Evolutionary conservation across 441 rosid species (phyloP).

Genomic region (Mallotus repandus): DNA sequence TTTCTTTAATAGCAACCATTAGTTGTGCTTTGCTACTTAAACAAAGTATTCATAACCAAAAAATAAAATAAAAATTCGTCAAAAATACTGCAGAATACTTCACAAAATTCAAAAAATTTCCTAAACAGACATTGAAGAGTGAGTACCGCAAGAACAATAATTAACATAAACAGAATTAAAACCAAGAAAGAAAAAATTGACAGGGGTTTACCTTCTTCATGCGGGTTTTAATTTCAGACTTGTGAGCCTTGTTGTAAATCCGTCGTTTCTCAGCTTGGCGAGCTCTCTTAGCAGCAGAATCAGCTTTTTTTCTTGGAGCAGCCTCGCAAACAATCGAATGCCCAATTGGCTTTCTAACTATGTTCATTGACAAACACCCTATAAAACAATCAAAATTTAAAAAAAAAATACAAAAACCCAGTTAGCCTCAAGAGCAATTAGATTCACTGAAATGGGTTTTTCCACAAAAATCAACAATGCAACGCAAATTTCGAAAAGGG

Average conservation of each 20-base stretch:
- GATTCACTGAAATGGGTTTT: too few species aligned
- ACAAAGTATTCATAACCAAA: too few species aligned
- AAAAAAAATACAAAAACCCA: background rate
- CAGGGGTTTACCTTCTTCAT: conserved; percentile 70
- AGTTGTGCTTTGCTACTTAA: too few species aligned
- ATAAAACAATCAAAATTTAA: background rate
- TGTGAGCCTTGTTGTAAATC: conserved; percentile 69
- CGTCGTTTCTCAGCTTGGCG: conserved; percentile 85
- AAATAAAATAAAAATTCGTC: too few species aligned
- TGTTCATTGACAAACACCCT: conserved; percentile 51
- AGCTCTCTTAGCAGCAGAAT: conserved; percentile 86
- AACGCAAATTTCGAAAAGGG: background rate
- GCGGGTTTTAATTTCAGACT: conserved; percentile 85
- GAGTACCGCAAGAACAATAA: background rate
- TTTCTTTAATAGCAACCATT: too few species aligned
- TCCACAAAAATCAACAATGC: too few species aligned
- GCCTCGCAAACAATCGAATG: conserved; percentile 68
- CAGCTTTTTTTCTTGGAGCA: conserved; percentile 65
- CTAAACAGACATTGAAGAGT: background rate
- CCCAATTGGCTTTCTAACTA: conserved; percentile 41
- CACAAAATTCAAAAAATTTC: too few species aligned
- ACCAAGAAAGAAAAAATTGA: background rate
- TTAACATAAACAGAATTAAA: background rate
- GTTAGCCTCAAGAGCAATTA: background rate
- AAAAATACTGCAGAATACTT: too few species aligned